These are phyloP conservation scores for Polymyxa betae DNA, from an alignment of 208 protist species.

Conservation along the genomic window DNA sequence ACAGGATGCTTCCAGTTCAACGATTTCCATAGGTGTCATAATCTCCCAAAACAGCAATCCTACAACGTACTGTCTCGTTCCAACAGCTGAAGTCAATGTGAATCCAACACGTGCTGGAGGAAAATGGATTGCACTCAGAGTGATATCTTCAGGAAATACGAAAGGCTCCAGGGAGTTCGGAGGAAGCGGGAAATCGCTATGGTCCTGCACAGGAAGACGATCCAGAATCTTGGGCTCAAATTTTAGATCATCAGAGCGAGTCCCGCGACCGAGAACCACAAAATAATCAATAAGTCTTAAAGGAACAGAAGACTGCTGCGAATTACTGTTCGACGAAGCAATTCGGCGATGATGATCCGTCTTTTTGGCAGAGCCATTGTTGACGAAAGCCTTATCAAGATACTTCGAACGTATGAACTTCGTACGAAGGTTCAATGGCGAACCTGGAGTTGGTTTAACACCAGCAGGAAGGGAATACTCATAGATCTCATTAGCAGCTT, in stretches of 20 bases:
- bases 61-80: constrained; percentile 20
- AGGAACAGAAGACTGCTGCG: neutral
- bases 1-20: neutral
- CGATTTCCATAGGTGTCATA: constrained; percentile 53
- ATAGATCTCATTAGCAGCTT: constrained; percentile 56
- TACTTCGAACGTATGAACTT: constrained; percentile 55
- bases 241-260: neutral
- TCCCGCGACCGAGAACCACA: neutral
- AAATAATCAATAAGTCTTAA: constrained; percentile 7
- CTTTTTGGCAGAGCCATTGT: neutral
- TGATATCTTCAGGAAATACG: neutral
- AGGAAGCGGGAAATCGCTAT: constrained; percentile 8
- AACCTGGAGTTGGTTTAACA: neutral
- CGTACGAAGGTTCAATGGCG: neutral
- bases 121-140: neutral
- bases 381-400: constrained; percentile 15
- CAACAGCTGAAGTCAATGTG: constrained; percentile 7
- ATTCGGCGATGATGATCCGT: neutral
- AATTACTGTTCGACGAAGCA: neutral
- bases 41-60: constrained; percentile 52
- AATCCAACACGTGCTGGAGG: neutral
- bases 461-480: neutral
- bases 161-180: neutral
- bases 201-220: neutral
- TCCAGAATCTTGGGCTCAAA: neutral